Evolutionary conservation across 352 stramenopile genomes (phyloP), one percentile per base, ranked within the genome.

Genomic region (Albugo laibachii): DNA sequence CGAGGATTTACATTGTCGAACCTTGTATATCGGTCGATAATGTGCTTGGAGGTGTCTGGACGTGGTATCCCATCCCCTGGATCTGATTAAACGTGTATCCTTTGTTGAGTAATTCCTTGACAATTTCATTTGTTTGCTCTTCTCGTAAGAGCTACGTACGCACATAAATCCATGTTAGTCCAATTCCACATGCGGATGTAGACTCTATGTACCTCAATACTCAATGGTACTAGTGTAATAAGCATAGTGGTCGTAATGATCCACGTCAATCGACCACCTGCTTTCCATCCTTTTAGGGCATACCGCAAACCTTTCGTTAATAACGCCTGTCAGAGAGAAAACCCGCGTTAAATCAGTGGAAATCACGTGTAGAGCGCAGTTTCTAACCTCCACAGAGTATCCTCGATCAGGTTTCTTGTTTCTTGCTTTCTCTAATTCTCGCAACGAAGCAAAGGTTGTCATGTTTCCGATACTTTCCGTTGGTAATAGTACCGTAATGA

Each of bases 1-100:
- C 24, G 3, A 31, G 3, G 8, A 8, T 31, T 8, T 31, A 31
- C 24, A 31, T 31, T 31, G 24, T 31, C 24, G 24, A 31, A 10
- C 24, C 24, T 31, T 31, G 24, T 8, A 31, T 8, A 31, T 31
- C 24, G 24, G 24, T 31, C 24, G 24, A 31, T 31, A 31, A 31
- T 31, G 24, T 31, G 24, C 24, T 31, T 31, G 24, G 24, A 31
- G 24, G 24, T 31, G 24, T 31, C 8, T 31, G 24, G 8, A 31
- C 24, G 24, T 31, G 24, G 66, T 86, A 91, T 48, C 77, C 77
- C 77, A 91, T 91, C 52, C 61, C 60, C 45, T 84, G 72, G 49
- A 91, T 82, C 57, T 91, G 77, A 58, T 77, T 69, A 52, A 84
- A 78, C 45, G 58, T 80, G 56, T 86, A 91, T 13, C 77, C 77